A percentile compares a stretch with the other conserved stretches of the same genome.
phyloP scores from a whole-genome alignment of 1,139 yeast species.

The Saccharomyces pastorianus region DNA sequence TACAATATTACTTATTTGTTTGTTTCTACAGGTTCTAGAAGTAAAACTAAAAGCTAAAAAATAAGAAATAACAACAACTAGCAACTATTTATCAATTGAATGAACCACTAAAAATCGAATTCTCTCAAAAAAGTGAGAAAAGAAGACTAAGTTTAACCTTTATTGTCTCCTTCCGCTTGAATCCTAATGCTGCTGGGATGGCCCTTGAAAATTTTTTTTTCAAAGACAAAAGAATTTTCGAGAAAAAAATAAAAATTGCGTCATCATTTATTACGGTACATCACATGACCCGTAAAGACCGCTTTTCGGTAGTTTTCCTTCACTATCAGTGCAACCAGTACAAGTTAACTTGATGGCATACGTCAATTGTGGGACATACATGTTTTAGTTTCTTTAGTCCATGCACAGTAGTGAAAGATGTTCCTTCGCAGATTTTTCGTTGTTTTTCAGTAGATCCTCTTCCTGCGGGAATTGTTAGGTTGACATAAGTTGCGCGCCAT shows the following conservation, averaged over 20 bases:
- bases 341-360: not conserved
- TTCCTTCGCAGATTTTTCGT: not conserved
- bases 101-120: conserved; percentile 4
- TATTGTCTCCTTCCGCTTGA: not conserved
- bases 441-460: not conserved
- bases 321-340: not conserved
- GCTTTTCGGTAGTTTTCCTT: not conserved
- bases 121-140: not conserved
- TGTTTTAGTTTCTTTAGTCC: not conserved
- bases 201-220: not conserved
- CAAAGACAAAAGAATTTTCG: not conserved
- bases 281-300: not conserved
- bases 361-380: not conserved
- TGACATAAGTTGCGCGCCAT: not conserved
- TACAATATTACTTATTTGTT: not conserved
- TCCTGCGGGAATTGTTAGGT: not conserved
- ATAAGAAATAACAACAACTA: not conserved
- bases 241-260: not conserved
- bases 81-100: not conserved
- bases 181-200: not conserved
- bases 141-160: not conserved
- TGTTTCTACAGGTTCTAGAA: not conserved
- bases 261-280: not conserved
- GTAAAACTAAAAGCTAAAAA: not conserved
- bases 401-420: not conserved